phyloP scores from a whole-genome alignment of 495 filamentous ascomycete species.

The Ramalina peruviana region DNA sequence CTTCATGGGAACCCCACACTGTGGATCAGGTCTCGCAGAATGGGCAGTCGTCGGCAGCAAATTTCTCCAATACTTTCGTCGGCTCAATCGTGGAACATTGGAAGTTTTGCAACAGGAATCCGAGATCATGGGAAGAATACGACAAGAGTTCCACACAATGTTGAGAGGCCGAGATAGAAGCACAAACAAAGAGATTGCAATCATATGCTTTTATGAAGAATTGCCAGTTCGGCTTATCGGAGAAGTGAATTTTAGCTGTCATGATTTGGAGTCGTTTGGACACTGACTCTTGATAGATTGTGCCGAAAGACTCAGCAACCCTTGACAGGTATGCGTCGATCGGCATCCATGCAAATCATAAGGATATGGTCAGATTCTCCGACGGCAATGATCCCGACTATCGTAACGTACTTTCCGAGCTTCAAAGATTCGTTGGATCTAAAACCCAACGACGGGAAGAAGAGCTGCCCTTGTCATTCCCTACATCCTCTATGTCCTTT shows the following conservation, averaged over 20 bases:
- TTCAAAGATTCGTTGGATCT: conserved; percentile 1
- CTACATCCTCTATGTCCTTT: background rate
- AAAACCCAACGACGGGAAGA: background rate
- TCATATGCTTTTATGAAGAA: conserved; percentile 12
- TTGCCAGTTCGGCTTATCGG: conserved; percentile 12
- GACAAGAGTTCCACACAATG: conserved; percentile 9
- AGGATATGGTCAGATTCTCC: conserved; percentile 29
- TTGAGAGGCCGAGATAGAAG: background rate
- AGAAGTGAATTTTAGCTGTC: conserved; percentile 2
- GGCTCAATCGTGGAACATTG: background rate
- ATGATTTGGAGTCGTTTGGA: background rate
- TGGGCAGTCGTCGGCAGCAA: conserved; percentile 1
- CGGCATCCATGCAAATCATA: conserved; percentile 28
- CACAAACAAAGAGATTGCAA: background rate
- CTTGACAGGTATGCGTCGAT: conserved; percentile 23
- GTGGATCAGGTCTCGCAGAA: conserved; percentile 1
- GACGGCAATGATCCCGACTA: conserved; percentile 18
- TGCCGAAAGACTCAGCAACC: conserved; percentile 27
- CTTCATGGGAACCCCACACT: conserved; percentile 10
- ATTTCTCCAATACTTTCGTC: background rate
- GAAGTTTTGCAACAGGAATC: conserved; percentile 4
- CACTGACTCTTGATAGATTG: conserved; percentile 16
- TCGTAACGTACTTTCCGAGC: conserved; percentile 4
- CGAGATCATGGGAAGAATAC: conserved; percentile 5
- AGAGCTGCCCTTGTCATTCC: background rate